Percentiles rank a stretch among this genome's conserved stretches.
These are phyloP conservation scores for Talaromyces borbonicus DNA, from an alignment of 495 filamentous ascomycete species.

Conservation along the genomic window DNA sequence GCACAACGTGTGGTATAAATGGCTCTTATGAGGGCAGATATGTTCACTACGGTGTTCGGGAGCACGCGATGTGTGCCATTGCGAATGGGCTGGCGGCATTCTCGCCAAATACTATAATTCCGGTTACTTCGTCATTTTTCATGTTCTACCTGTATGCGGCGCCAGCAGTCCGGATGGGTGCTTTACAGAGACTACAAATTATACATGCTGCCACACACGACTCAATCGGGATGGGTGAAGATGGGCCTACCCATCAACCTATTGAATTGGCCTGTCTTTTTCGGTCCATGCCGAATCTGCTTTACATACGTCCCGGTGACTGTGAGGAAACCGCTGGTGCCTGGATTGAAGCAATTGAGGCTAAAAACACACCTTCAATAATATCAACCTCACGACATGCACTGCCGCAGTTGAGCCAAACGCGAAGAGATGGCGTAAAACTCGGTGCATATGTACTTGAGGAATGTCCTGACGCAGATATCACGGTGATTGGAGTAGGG, in stretches of 20 bases:
- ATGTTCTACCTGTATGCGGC: slow-evolving; percentile 53
- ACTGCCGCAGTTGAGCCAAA: slow-evolving; percentile 14
- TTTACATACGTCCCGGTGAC: slow-evolving; percentile 39
- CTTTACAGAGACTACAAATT: slow-evolving; percentile 43
- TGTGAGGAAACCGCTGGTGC: slow-evolving; percentile 39
- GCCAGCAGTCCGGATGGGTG: slow-evolving; percentile 50
- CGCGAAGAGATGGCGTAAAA: slow-evolving; percentile 17
- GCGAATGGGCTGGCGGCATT: slow-evolving; percentile 47
- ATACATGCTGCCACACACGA: slow-evolving; percentile 51
- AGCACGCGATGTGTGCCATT: slow-evolving; percentile 44
- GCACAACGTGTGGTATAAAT: slow-evolving; percentile 34
- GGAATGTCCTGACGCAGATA: slow-evolving; percentile 13
- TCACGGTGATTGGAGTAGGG: slow-evolving; percentile 28
- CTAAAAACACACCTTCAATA: too few relatives aligned
- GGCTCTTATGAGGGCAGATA: slow-evolving; percentile 43
- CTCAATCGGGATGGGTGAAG: slow-evolving; percentile 37
- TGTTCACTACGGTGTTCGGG: slow-evolving; percentile 44
- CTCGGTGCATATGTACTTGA: slow-evolving; percentile 29
- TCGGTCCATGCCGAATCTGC: slow-evolving; percentile 42
- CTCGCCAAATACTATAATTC: slow-evolving; percentile 38
- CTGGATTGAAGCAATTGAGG: slow-evolving; percentile 30
- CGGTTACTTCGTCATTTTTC: slow-evolving; percentile 45
- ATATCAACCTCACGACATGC: slow-evolving; percentile 16
- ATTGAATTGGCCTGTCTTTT: slow-evolving; percentile 37
- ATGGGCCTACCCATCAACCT: slow-evolving; percentile 46